Base-by-base conservation (phyloP, 176 grass and related monocot species). In the Pontederia crassipes region DNA sequence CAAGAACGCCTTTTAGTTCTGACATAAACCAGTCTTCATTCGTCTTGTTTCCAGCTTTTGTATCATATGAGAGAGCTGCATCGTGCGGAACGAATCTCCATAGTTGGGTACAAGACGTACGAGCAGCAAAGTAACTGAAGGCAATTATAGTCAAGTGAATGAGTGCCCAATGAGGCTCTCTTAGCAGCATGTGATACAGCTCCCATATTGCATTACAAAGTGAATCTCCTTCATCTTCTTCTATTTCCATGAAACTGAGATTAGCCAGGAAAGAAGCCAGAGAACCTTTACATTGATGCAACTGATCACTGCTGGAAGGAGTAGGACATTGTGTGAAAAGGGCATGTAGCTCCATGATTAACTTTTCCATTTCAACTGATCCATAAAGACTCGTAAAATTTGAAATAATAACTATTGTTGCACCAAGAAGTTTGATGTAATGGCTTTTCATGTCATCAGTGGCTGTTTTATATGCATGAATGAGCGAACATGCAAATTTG, bases 121-220 rank as follows among this genome's bases (percentile, higher is more conserved):
- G 84, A 49, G 83, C 81, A 0, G 87, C 92, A 45, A 91, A 91
- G 76, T 91, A 88, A 45, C 87, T 81, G 69, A 97, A 97, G n/a
- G 92, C 80, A 60, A 58, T 64, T 74, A 91, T 56, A 17, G 76
- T 67, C n/a, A 87, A 63, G 57, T 97, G 92, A 66, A 85, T 77
- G 48, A 91, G 57, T 57, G 83, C 86, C 87, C 87, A 97, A 52
- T 90, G 80, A 0, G 67, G 71, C 72, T 91, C 87, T 75, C 77
- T 90, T 51, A 97, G 55, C 65, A 97, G 64, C 12, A 82, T 64
- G 76, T 88, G 87, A 68, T 76, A 87, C n/a, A 91, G 46, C 67
- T 85, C 81, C 56, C 74, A 78, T 49, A 91, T 82, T 45, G 83
- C 78, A 70, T 72, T 78, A 75, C 62, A 88, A 64, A 88, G 67